A percentile compares a stretch with the other conserved stretches of the same genome.
phyloP scores from a whole-genome alignment of 2,329 filamentous ascomycete species.

The Venturia oleaginea region DNA sequence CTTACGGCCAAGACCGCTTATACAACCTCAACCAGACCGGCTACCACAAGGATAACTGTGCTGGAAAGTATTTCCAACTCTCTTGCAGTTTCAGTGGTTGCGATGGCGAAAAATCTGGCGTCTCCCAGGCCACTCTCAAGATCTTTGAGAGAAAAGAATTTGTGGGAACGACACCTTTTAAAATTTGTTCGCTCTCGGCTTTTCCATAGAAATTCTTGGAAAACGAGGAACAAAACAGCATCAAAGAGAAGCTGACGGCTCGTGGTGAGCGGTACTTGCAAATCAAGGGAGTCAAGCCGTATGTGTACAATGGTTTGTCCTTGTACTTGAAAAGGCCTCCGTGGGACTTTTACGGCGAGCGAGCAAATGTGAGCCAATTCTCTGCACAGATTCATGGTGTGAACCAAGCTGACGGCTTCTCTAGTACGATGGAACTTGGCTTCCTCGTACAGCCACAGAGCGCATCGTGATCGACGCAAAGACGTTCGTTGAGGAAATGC shows the following conservation, averaged over 20 bases:
- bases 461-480: conserved; percentile 21
- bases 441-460: conserved; percentile 17
- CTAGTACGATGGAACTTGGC: conserved; percentile 16
- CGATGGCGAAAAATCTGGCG: conserved; percentile 25
- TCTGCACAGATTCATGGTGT: too few species aligned
- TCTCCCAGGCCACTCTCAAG: conserved; percentile 10
- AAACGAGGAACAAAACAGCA: conserved; percentile 8
- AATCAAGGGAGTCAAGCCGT: conserved; percentile 15
- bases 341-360: conserved; percentile 18
- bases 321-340: conserved; percentile 19
- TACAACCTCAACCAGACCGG: conserved; percentile 22
- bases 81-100: conserved; percentile 25
- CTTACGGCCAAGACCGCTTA: conserved; percentile 23
- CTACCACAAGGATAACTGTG: conserved; percentile 20
- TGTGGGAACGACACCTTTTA: conserved; percentile 14
- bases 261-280: conserved; percentile 17
- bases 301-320: conserved; percentile 20
- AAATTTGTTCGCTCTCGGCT: conserved; percentile 13
- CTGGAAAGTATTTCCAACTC: conserved; percentile 22
- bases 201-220: conserved; percentile 13
- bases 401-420: background rate
- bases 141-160: conserved; percentile 16
- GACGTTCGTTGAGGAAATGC: conserved; percentile 20
- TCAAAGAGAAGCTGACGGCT: conserved; percentile 15
- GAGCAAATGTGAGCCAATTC: background rate